These are phyloP conservation scores for Microstroma glucosiphilum DNA, from an alignment of 1,284 basidiomycete species.

Conservation along the genomic window DNA sequence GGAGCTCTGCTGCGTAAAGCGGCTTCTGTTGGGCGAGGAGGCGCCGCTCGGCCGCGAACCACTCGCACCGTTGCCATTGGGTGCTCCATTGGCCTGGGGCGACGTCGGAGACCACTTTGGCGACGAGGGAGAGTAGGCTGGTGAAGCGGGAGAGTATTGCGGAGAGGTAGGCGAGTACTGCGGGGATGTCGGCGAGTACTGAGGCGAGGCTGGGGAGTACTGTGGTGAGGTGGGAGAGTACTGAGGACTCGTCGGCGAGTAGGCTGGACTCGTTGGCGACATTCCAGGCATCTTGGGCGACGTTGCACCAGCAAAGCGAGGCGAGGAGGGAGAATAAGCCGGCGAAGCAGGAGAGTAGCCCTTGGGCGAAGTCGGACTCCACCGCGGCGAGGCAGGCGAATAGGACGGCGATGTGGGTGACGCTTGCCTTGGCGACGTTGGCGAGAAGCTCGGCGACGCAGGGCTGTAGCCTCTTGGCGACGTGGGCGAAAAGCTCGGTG, in stretches of 20 bases:
- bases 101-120: slow-evolving; percentile 11
- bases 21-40: slow-evolving; percentile 10
- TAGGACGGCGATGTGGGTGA: slow-evolving; percentile 50
- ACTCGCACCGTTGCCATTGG: neutral
- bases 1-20: slow-evolving; percentile 12
- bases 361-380: slow-evolving; percentile 51
- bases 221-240: slow-evolving; percentile 11
- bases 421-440: slow-evolving; percentile 59
- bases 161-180: slow-evolving; percentile 12
- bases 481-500: slow-evolving; percentile 43
- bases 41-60: slow-evolving; percentile 4
- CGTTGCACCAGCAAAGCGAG: slow-evolving; percentile 1
- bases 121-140: neutral
- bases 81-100: neutral
- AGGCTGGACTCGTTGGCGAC: slow-evolving; percentile 10
- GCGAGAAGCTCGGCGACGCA: slow-evolving; percentile 63
- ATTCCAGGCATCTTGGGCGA: neutral
- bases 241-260: slow-evolving; percentile 6
- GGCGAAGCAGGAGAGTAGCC: slow-evolving; percentile 14
- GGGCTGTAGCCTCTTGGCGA: slow-evolving; percentile 41
- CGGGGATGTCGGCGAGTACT: slow-evolving; percentile 10
- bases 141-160: slow-evolving; percentile 4
- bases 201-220: slow-evolving; percentile 11
- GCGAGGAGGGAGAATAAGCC: slow-evolving; percentile 6
- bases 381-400: slow-evolving; percentile 55